These are phyloP conservation scores for Tolypocladium ophioglossoides DNA, from an alignment of 2,329 filamentous ascomycete genomes.

Conservation along the genomic window DNA sequence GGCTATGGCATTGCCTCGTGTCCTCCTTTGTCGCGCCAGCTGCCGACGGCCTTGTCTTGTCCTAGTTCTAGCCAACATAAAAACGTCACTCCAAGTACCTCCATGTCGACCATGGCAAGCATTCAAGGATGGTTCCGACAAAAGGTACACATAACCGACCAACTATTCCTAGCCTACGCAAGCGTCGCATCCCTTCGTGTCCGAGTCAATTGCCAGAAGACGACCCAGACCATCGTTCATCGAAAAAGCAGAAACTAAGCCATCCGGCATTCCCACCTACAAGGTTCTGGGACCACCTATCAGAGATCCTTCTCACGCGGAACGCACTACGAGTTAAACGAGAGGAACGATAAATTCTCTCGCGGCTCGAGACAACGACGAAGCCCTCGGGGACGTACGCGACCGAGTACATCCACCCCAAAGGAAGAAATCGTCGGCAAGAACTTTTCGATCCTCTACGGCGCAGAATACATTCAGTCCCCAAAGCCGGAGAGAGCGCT, in stretches of 20 bases:
- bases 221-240: neutral
- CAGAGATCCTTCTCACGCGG: neutral
- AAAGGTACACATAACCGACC: neutral
- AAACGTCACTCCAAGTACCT: neutral
- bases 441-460: too few species aligned
- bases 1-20: too few species aligned
- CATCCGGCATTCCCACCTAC: constrained; percentile 2
- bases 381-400: neutral
- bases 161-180: neutral
- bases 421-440: too few species aligned
- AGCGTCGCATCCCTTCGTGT: neutral
- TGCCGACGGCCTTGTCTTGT: too few species aligned
- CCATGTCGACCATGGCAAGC: neutral
- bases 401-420: neutral
- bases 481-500: too few species aligned
- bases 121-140: neutral
- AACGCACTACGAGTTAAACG: neutral
- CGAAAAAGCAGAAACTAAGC: neutral
- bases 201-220: neutral
- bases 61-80: neutral
- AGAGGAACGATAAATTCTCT: neutral
- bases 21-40: too few species aligned
- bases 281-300: constrained; percentile 3
- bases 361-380: neutral
- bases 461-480: too few species aligned